Base-by-base conservation (phyloP, 768 basidiomycete genomes). In the Termitomyces sp. region DNA sequence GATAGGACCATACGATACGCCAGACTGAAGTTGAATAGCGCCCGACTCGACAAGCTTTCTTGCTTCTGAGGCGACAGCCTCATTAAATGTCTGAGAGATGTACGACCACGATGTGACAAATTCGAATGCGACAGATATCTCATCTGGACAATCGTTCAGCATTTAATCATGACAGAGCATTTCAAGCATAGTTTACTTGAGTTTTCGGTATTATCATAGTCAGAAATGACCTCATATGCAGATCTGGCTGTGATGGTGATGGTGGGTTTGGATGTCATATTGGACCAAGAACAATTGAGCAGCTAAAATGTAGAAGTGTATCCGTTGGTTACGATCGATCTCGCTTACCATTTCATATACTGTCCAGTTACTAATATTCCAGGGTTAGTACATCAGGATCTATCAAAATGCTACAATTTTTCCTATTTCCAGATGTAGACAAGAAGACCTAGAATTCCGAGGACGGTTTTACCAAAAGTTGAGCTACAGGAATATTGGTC, bases 1-100 rank as follows among this genome's bases (percentile, higher is more conserved):
- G 30, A 48, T 30, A 6, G 56, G 56, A 5, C 56, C 51, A 42
- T 57, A 57, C n/a, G 56, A 57, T 17, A 44, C 51, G 11, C 47
- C 47, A 48, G 12, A 33, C 35, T 48, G 31, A 3, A 57, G 21
- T 7, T 57, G 23, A 14, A 52, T 47, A 4, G 19, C 21, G 11
- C 44, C 35, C 21, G 50, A 33, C 33, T 57, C 43, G 5, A 44
- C 40, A 19, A 52, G 43, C 50, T 38, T 57, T 4, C 37, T 42
- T 9, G 56, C 38, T 49, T 46, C 45, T 12, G 33, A n/a, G 26
- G 30, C 26, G 26, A 55, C 30, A 10, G 45, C 28, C 40, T 55
- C 54, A 14, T 55, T 55, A 19, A 55, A 55, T 19, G 26, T 31
- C 7, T 8, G 28, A 19, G 47, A 48, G 14, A 38, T 21, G 38